A percentile compares a stretch with the other conserved stretches of the same genome.
These are phyloP conservation scores for Suillus alpinus DNA, from an alignment of 768 basidiomycete genomes.

Conservation along the genomic window DNA sequence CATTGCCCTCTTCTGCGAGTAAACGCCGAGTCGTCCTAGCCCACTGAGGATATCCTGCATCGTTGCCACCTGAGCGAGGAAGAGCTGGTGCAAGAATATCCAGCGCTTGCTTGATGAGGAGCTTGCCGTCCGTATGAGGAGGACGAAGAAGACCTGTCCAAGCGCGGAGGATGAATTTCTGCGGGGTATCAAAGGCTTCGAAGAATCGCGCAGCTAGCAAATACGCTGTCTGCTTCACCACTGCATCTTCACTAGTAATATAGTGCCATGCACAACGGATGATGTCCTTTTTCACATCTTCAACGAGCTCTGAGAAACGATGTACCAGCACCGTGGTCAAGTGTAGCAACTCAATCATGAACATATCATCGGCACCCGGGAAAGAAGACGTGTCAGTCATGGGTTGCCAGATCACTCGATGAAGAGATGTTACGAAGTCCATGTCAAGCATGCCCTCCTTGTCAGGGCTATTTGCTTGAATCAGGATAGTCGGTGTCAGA, in stretches of 20 bases:
- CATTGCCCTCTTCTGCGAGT: slow-evolving; percentile 83
- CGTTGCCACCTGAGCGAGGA: slow-evolving; percentile 59
- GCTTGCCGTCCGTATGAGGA: slow-evolving; percentile 73
- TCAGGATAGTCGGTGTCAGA: slow-evolving; percentile 81
- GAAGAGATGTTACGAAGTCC: slow-evolving; percentile 67
- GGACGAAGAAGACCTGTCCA: slow-evolving; percentile 88
- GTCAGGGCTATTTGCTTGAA: slow-evolving; percentile 60
- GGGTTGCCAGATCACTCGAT: slow-evolving; percentile 79
- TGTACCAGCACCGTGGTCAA: slow-evolving; percentile 88
- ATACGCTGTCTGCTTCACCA: slow-evolving; percentile 91
- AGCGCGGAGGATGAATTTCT: slow-evolving; percentile 86
- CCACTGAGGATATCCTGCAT: slow-evolving; percentile 69
- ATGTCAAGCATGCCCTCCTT: slow-evolving; percentile 65
- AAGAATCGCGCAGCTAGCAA: slow-evolving; percentile 91
- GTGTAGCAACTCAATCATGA: slow-evolving; percentile 88
- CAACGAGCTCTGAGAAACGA: slow-evolving; percentile 74
- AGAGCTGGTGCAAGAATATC: slow-evolving; percentile 84
- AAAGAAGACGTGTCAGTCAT: slow-evolving; percentile 56
- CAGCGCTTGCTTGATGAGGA: slow-evolving; percentile 79
- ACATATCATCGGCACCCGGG: slow-evolving; percentile 70
- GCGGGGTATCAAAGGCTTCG: slow-evolving; percentile 80
- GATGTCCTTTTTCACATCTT: slow-evolving; percentile 84
- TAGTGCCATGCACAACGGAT: slow-evolving; percentile 93
- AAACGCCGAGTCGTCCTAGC: slow-evolving; percentile 81
- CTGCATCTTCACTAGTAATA: slow-evolving; percentile 80